phyloP scores from a whole-genome alignment of 169 alveolate genomes.

The Plasmodium cynomolgi region DNA sequence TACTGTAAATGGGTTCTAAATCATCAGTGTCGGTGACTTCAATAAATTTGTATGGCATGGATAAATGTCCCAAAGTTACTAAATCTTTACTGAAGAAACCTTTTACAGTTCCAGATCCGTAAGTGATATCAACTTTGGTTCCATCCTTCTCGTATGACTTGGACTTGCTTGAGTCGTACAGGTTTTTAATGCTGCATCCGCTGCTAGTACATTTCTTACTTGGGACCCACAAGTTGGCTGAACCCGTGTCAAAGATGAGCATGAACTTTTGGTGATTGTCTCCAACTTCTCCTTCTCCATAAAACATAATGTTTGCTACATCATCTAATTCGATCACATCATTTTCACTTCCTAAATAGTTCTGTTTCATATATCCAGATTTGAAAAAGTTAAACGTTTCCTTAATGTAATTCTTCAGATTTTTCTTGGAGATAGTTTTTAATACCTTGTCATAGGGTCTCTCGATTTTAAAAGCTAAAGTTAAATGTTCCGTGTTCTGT shows the following conservation, averaged over 20 bases:
- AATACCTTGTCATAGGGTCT: constrained; percentile 47
- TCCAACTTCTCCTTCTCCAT: constrained; percentile 66
- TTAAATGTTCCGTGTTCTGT: constrained; percentile 23
- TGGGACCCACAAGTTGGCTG: constrained; percentile 88
- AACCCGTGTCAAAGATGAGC: constrained; percentile 83
- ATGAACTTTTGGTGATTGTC: constrained; percentile 35
- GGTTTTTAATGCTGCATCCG: constrained; percentile 79
- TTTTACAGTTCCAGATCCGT: constrained; percentile 85
- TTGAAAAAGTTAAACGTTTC: constrained; percentile 27
- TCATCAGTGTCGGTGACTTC: constrained; percentile 72
- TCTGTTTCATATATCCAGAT: constrained; percentile 15
- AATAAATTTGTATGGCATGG: constrained; percentile 69
- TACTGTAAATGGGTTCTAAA: constrained; percentile 60
- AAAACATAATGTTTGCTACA: constrained; percentile 20
- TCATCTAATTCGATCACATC: constrained; percentile 64
- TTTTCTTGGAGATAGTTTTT: constrained; percentile 18
- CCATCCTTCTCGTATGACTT: constrained; percentile 81
- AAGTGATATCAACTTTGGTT: constrained; percentile 74
- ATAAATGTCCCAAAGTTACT: constrained; percentile 72
- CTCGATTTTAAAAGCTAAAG: constrained; percentile 29
- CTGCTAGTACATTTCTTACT: constrained; percentile 68
- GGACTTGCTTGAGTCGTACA: constrained; percentile 78
- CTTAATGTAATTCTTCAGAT: constrained; percentile 13
- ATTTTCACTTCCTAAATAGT: constrained; percentile 29
- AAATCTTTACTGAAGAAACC: constrained; percentile 83